Conservation (phyloP, 345 rosid genomes). For the Schrenkiella parvula region DNA sequence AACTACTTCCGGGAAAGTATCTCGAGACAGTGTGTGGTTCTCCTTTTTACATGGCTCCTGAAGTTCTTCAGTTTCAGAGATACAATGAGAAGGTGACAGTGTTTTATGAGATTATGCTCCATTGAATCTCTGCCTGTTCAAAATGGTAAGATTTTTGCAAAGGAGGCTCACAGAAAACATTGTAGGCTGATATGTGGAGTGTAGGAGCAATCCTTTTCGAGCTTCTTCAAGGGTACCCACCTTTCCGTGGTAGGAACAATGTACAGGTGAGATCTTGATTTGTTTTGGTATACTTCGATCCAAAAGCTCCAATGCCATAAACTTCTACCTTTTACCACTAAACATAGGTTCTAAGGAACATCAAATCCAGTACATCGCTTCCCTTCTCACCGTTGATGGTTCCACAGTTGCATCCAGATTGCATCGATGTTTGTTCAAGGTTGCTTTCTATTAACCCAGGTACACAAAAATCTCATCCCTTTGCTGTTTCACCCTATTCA, state of each 20-base stretch:
- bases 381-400: slow-evolving; percentile 54
- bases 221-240: slow-evolving; percentile 66
- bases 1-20: slow-evolving; percentile 39
- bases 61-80: slow-evolving; percentile 63
- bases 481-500: neutral
- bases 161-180: neutral
- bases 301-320: neutral
- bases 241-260: slow-evolving; percentile 51
- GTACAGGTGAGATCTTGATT: slow-evolving; percentile 49
- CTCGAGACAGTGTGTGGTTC: slow-evolving; percentile 60
- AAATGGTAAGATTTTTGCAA: neutral
- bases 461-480: slow-evolving; percentile 9
- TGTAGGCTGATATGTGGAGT: slow-evolving; percentile 76
- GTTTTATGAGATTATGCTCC: neutral
- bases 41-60: slow-evolving; percentile 76
- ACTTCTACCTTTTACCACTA: neutral
- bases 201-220: slow-evolving; percentile 67
- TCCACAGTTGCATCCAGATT: slow-evolving; percentile 49
- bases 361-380: slow-evolving; percentile 42
- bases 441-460: slow-evolving; percentile 64
- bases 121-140: neutral
- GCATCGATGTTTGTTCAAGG: slow-evolving; percentile 55
- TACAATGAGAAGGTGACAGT: slow-evolving; percentile 58
- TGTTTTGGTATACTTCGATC: neutral
- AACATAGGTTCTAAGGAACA: slow-evolving; percentile 44